Evolutionary conservation across 2,329 filamentous ascomycete genomes (phyloP), one percentile per base, ranked within the genome.

Genomic region (Seiridium cupressi): DNA sequence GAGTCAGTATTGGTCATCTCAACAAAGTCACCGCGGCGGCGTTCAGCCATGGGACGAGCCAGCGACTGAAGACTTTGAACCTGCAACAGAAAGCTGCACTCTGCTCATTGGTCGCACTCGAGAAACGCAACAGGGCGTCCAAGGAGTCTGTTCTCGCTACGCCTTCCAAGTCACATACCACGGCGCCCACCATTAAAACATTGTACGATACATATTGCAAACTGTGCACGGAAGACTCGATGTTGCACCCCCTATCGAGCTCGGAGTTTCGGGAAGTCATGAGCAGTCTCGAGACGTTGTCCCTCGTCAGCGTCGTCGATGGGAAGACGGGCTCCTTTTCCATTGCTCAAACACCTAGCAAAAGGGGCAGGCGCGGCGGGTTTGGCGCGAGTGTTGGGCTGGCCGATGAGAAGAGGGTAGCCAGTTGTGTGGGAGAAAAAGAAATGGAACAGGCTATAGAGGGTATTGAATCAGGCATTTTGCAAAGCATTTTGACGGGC

Each of bases 181-280:
- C 81, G 5, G 91, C 91, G 0, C 93, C 94, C 1, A 96, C 90
- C 0, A 84, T 97, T 72, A 96, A 93, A 75, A 84, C 85, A 58
- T 79, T 98, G 4, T 98, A 92, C 73, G 89, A 92, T 61, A 88
- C 91, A 2, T 99, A 99, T 76, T 88, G 86, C 60, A 79, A 84
- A 40, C 81, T 97, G 13, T 99, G 95, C 76, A 94, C 87, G 60
- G 86, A 87, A 42, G 94, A 98, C 69, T 91, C 93, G n/a, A 82
- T 96, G 8, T 83, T 99, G 2, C 93, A 97, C 66, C 91, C 94
- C 1, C 84, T 99, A 2, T 95, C 92, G 1, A 90, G 86, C 69
- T 95, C 92, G 4, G 95, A 99, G 74, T 99, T 99, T 74, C 87
- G 93, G 60, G 95, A 99, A 74, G 93, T 99, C 4, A 82, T 97